phyloP scores from a whole-genome alignment of 345 rosid species.

The Populus alba region DNA sequence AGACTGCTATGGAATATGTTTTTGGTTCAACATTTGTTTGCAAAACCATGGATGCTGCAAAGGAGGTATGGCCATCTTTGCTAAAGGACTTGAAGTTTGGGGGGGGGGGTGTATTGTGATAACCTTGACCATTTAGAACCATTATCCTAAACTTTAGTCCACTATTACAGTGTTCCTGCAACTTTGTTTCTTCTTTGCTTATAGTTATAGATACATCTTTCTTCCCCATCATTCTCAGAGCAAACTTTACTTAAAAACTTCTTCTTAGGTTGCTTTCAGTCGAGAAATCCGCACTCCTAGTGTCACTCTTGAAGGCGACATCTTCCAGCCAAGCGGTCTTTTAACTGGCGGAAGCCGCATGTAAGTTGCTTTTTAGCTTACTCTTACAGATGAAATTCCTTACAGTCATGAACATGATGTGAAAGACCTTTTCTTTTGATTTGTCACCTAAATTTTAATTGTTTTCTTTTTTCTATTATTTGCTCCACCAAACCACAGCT shows the following conservation, averaged over 20 bases:
- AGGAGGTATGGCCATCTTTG: slow-evolving; percentile 56
- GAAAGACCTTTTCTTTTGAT: background rate
- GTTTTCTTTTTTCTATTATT: background rate
- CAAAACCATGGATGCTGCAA: slow-evolving; percentile 76
- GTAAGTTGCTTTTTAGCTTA: slow-evolving; percentile 33
- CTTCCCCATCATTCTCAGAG: background rate
- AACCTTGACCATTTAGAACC: background rate
- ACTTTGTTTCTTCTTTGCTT: background rate
- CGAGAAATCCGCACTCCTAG: slow-evolving; percentile 63
- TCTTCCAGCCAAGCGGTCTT: slow-evolving; percentile 94
- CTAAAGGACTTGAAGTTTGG: background rate
- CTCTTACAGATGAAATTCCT: background rate
- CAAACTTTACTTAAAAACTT: background rate
- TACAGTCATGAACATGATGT: background rate
- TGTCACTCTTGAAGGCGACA: slow-evolving; percentile 95
- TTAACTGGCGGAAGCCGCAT: slow-evolving; percentile 96
- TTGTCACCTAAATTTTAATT: background rate
- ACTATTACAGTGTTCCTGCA: background rate
- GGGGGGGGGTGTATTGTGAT: background rate
- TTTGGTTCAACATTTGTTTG: slow-evolving; percentile 96
- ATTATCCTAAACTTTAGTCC: background rate
- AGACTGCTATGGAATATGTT: slow-evolving; percentile 91
- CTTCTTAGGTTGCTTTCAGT: slow-evolving; percentile 75
- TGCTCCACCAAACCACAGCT: background rate
- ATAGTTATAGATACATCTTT: background rate